Evolutionary conservation across 768 basidiomycete genomes (phyloP).

Genomic region (Termitomyces sp.): DNA sequence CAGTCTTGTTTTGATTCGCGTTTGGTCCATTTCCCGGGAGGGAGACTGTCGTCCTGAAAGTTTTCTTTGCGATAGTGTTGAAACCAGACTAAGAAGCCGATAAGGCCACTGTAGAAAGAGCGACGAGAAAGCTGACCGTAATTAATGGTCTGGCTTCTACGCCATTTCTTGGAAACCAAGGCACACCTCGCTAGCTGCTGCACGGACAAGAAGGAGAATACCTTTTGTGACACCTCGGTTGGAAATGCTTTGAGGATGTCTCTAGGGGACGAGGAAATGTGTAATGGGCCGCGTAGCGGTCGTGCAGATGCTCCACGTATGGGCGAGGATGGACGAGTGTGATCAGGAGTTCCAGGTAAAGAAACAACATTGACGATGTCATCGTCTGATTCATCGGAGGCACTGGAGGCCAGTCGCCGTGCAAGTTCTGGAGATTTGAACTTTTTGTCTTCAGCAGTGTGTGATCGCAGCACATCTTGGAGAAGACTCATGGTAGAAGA

Average conservation of each 20-base stretch:
- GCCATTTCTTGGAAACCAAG: slow-evolving; percentile 82
- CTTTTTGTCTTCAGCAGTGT: slow-evolving; percentile 28
- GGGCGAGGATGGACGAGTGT: slow-evolving; percentile 58
- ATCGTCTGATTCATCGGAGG: slow-evolving; percentile 53
- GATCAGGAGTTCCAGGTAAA: slow-evolving; percentile 58
- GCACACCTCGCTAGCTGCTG: slow-evolving; percentile 72
- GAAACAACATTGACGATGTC: slow-evolving; percentile 73
- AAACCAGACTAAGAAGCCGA: slow-evolving; percentile 72
- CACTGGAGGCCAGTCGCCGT: slow-evolving; percentile 13
- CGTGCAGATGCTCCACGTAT: slow-evolving; percentile 40
- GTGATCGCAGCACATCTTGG: slow-evolving; percentile 61
- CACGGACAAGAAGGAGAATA: slow-evolving; percentile 61
- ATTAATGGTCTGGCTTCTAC: slow-evolving; percentile 83
- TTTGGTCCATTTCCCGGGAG: slow-evolving; percentile 86
- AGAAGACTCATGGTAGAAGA: slow-evolving; percentile 51
- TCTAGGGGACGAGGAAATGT: slow-evolving; percentile 28
- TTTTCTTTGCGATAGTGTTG: slow-evolving; percentile 84
- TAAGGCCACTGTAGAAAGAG: neutral
- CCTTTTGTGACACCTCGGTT: slow-evolving; percentile 74
- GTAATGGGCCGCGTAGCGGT: slow-evolving; percentile 42
- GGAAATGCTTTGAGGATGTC: slow-evolving; percentile 72
- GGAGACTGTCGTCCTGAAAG: slow-evolving; percentile 74
- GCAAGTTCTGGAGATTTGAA: slow-evolving; percentile 24
- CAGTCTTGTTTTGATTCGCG: slow-evolving; percentile 93
- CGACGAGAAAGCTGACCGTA: slow-evolving; percentile 52